Evolutionary conservation across 1,139 yeast genomes (phyloP).

Genomic region (Oligophagozyma castellii): DNA sequence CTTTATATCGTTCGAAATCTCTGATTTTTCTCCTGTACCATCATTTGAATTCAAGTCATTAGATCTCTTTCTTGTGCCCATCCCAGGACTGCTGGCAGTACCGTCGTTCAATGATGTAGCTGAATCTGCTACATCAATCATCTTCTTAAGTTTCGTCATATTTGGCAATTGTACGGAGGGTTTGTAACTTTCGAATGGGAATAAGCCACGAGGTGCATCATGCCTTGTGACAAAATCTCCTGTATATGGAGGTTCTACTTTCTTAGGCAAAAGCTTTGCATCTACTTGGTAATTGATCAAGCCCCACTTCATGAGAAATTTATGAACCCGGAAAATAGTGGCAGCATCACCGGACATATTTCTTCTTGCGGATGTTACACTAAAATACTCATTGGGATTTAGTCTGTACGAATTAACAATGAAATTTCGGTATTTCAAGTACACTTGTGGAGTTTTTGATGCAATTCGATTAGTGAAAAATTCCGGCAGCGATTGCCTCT

Average conservation of each 20-base stretch:
- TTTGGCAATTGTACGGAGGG: constrained; percentile 41
- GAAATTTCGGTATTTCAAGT: constrained; percentile 79
- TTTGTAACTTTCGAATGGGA: constrained; percentile 78
- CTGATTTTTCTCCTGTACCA: not conserved
- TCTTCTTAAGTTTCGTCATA: constrained; percentile 39
- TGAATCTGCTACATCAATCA: constrained; percentile 25
- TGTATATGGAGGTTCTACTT: constrained; percentile 58
- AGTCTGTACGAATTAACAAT: constrained; percentile 86
- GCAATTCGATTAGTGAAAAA: constrained; percentile 66
- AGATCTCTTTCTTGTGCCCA: not conserved
- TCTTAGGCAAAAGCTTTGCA: constrained; percentile 53
- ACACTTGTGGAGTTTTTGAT: constrained; percentile 80
- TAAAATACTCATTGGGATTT: constrained; percentile 84
- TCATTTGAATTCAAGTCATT: not conserved
- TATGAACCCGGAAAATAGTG: constrained; percentile 77
- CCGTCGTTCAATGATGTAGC: constrained; percentile 5
- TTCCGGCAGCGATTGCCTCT: constrained; percentile 73
- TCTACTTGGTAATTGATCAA: constrained; percentile 80
- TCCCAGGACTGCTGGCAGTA: constrained; percentile 1
- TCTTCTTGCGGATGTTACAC: constrained; percentile 89
- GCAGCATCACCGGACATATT: constrained; percentile 95
- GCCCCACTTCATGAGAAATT: constrained; percentile 92
- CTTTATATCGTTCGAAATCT: constrained; percentile 1
- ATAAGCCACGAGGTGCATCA: constrained; percentile 90
- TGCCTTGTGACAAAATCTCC: constrained; percentile 56